Base-by-base conservation (phyloP, 1,284 basidiomycete species). In the Malassezia vespertilionis region DNA sequence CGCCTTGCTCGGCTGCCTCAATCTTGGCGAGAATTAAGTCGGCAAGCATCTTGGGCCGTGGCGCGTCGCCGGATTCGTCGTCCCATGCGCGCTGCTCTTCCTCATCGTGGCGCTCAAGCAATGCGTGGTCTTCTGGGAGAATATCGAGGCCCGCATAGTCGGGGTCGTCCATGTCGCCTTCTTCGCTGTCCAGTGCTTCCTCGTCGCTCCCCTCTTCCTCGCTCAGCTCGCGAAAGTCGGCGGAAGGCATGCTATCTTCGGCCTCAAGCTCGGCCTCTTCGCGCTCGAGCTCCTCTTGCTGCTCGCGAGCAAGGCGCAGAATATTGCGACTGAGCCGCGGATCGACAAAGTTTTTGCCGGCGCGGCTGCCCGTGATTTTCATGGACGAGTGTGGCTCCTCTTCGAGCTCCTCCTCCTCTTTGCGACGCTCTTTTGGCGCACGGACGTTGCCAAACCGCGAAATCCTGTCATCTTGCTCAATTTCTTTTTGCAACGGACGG, bases 1-100 rank as follows among this genome's bases (percentile, higher is more conserved):
- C 63, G 40, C 80, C 77, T 27, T 74, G 76, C 47, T 77, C 78
- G 50, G 69, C 60, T 82, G 78, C 57, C 50, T 76, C 79, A 40
- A 99, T 77, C 74, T 96, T 95, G 31, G 85, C 79, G 71, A 99
- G 87, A 54, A 97, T 97, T 28, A 97, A 76, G 71, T 99, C 91
- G 18, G 91, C 91, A 15, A 99, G 76, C 14, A 63, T 69, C 57
- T 57, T 58, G 23, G 61, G 51, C n/a, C 49, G 36, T 2, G 46
- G 52, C 14, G 33, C 52, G 20, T 51, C 45, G 10, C 53, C 54
- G 15, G 54, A 48, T 10, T 54, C 52, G n/a, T 28, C 48, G 31
- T 46, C 44, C 11, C 40, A 15, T 3, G 48, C 48, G n/a, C 30
- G 40, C 21, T 46, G 40, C 36, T 57, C 54, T 39, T 59, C 53